Evolutionary conservation across 176 grass and related monocot species (phyloP).

Genomic region (Oryza australiensis): DNA sequence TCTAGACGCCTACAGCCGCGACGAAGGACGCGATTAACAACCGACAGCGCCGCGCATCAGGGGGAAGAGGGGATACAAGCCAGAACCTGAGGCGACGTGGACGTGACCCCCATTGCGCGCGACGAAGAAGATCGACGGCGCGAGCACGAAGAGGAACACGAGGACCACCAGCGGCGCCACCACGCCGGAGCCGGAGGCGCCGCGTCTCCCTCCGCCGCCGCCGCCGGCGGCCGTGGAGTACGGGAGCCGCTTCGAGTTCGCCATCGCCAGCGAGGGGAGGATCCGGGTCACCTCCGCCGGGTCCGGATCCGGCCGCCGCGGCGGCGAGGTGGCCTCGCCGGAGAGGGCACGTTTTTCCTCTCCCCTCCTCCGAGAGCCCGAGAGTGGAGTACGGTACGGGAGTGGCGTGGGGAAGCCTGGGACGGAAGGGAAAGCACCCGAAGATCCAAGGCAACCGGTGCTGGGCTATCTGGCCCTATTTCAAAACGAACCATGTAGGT

Average conservation of each 20-base stretch:
- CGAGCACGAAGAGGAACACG: slow-evolving; percentile 69
- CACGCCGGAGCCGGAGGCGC: slow-evolving; percentile 28
- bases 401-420: neutral
- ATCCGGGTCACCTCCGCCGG: neutral
- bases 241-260: slow-evolving; percentile 54
- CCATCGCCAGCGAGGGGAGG: slow-evolving; percentile 36
- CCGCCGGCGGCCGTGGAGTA: slow-evolving; percentile 28
- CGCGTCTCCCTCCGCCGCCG: slow-evolving; percentile 49
- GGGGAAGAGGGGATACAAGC: neutral
- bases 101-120: slow-evolving; percentile 50
- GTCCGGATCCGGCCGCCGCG: neutral
- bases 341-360: neutral
- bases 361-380: neutral
- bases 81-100: slow-evolving; percentile 59
- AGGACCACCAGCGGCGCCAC: slow-evolving; percentile 56
- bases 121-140: slow-evolving; percentile 58
- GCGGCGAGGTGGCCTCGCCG: slow-evolving; percentile 33
- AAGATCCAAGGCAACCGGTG: neutral
- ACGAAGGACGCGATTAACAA: neutral
- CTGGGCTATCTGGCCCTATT: neutral
- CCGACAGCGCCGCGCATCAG: neutral
- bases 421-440: neutral
- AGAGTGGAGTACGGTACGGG: slow-evolving; percentile 1
- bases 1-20: neutral
- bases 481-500: neutral